Evolutionary conservation across 1,284 basidiomycete genomes (phyloP).

Genomic region (Papiliotrema laurentii): DNA sequence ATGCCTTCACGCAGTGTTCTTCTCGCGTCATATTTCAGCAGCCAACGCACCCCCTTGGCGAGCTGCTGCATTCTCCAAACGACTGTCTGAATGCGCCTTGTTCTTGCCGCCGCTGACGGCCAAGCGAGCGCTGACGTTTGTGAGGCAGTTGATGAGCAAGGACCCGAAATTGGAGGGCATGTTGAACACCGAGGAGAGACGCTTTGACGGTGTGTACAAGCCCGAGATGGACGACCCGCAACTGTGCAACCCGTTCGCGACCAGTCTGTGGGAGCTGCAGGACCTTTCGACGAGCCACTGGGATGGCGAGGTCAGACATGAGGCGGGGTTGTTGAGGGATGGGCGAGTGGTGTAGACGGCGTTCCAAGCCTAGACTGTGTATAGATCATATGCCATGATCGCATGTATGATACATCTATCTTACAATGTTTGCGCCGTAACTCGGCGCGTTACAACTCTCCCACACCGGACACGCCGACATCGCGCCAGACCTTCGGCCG

Average conservation of each 20-base stretch:
- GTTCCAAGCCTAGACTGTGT: neutral
- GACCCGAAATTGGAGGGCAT: constrained; percentile 78
- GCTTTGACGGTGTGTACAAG: constrained; percentile 72
- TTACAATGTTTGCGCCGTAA: neutral
- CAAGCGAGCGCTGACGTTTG: constrained; percentile 66
- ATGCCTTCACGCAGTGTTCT: constrained; percentile 73
- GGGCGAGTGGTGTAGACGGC: constrained; percentile 20
- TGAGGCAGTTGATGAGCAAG: constrained; percentile 64
- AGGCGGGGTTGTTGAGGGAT: constrained; percentile 42
- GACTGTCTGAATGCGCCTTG: constrained; percentile 71
- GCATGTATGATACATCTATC: constrained; percentile 1
- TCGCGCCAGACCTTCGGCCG: constrained; percentile 68
- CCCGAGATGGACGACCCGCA: constrained; percentile 82
- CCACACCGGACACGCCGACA: constrained; percentile 64
- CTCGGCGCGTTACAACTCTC: constrained; percentile 37
- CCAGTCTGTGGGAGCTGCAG: constrained; percentile 48
- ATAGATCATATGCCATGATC: neutral
- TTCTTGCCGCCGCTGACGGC: constrained; percentile 69
- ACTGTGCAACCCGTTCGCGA: constrained; percentile 52
- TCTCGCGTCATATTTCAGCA: constrained; percentile 57
- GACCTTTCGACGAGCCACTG: constrained; percentile 41
- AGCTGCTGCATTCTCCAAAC: constrained; percentile 85
- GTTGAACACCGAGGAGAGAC: constrained; percentile 78
- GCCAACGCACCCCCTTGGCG: constrained; percentile 65
- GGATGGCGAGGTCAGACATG: constrained; percentile 43